Evolutionary conservation across 164 flowering plant species (phyloP).

Genomic region (Berberis vulgaris): DNA sequence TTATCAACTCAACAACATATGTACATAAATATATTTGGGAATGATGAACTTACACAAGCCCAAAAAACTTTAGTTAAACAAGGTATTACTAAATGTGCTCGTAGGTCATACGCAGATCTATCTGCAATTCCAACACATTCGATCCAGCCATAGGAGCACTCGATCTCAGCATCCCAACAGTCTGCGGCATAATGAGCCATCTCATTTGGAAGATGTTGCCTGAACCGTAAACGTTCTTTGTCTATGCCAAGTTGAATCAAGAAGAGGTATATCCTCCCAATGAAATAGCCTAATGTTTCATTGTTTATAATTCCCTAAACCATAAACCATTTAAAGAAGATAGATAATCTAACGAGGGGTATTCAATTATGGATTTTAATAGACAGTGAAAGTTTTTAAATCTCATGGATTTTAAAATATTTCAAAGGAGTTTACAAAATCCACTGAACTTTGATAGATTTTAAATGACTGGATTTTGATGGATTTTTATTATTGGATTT

Average conservation of each 20-base stretch:
- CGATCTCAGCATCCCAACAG: conserved; percentile 99
- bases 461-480: too few species aligned
- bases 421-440: too few species aligned
- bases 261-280: conserved; percentile 90
- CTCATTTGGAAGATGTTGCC: conserved; percentile 95
- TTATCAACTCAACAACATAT: not conserved
- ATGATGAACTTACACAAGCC: not conserved
- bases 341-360: not conserved
- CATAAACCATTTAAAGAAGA: not conserved
- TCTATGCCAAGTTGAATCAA: conserved; percentile 79
- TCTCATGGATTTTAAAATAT: not conserved
- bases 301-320: conserved; percentile 86
- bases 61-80: not conserved
- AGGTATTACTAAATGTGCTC: conserved; percentile 67
- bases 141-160: conserved; percentile 96
- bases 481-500: too few species aligned
- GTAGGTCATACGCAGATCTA: conserved; percentile 90
- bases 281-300: conserved; percentile 90
- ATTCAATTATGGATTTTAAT: too few species aligned
- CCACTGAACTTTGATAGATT: too few species aligned
- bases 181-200: conserved; percentile 99
- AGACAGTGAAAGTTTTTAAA: not conserved
- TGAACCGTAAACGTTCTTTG: conserved; percentile 71
- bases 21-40: not conserved
- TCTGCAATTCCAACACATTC: conserved; percentile 99